Evolutionary conservation across 768 basidiomycete species (phyloP).

Genomic region (Panaeolus cyanescens): DNA sequence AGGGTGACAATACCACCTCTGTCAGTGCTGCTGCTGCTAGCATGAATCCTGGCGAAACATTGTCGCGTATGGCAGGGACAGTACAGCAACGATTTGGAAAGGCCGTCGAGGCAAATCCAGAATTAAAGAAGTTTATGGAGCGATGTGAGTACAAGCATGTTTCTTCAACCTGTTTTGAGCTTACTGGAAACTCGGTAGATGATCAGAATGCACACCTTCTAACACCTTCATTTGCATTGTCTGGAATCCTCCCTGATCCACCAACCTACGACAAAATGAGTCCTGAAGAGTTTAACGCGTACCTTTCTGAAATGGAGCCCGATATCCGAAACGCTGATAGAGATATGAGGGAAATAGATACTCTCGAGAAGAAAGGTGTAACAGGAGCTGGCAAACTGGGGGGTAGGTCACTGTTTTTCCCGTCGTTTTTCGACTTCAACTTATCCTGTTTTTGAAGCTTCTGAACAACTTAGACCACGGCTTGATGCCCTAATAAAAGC

Average conservation of each 20-base stretch:
- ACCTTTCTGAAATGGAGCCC: conserved; percentile 78
- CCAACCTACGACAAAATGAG: conserved; percentile 69
- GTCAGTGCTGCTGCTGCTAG: conserved; percentile 22
- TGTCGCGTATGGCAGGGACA: conserved; percentile 60
- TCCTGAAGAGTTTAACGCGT: conserved; percentile 65
- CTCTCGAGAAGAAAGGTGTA: conserved; percentile 69
- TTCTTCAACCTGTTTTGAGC: neutral
- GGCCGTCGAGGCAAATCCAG: conserved; percentile 69
- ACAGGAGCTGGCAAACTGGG: conserved; percentile 71
- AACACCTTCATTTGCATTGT: conserved; percentile 75
- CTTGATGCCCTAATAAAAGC: conserved; percentile 57
- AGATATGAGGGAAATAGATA: conserved; percentile 77
- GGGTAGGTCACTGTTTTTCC: conserved; percentile 36
- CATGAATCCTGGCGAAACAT: conserved; percentile 53
- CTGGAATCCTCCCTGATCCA: conserved; percentile 53
- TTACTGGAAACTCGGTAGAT: conserved; percentile 42
- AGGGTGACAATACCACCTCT: conserved; percentile 18
- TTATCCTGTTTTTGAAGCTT: conserved; percentile 38
- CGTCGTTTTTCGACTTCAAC: neutral
- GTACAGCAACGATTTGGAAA: conserved; percentile 58
- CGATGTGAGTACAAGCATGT: conserved; percentile 52
- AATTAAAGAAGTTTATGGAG: conserved; percentile 72
- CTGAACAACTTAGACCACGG: conserved; percentile 69
- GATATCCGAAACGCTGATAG: conserved; percentile 84
- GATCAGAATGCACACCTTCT: conserved; percentile 76